phyloP scores from a whole-genome alignment of 768 basidiomycete genomes.

The Boletales sp. region DNA sequence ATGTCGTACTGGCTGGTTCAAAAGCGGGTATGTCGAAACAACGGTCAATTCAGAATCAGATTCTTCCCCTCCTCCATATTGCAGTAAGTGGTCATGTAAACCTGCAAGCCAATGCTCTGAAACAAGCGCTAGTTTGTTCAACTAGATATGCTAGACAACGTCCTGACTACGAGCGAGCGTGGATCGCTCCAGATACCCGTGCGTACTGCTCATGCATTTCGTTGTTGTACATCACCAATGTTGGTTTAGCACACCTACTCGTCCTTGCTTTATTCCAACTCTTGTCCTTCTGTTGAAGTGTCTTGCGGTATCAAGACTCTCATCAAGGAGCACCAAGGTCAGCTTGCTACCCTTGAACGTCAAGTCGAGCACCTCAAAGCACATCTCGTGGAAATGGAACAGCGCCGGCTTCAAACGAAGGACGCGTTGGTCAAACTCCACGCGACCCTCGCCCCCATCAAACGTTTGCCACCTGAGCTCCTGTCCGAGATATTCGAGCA shows the following conservation, averaged over 20 bases:
- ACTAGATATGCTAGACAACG: conserved; percentile 1
- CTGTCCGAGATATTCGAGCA: conserved; percentile 24
- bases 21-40: neutral
- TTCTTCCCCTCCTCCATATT: neutral
- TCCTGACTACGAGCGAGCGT: neutral
- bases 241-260: conserved; percentile 5
- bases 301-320: conserved; percentile 10
- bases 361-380: conserved; percentile 6
- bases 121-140: neutral
- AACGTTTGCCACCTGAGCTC: conserved; percentile 23
- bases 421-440: conserved; percentile 13
- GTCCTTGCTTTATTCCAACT: conserved; percentile 13
- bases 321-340: conserved; percentile 12
- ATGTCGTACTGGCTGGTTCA: neutral
- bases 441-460: conserved; percentile 18
- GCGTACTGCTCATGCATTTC: neutral
- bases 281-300: conserved; percentile 11
- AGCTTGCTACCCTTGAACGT: conserved; percentile 11
- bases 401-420: conserved; percentile 1
- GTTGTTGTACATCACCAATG: neutral
- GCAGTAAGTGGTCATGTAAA: neutral
- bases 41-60: neutral
- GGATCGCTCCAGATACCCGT: conserved; percentile 8
- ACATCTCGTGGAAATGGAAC: conserved; percentile 11
- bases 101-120: neutral